Conservation (phyloP, 2,329 filamentous ascomycete species). For the Stagonosporopsis tanaceti region DNA sequence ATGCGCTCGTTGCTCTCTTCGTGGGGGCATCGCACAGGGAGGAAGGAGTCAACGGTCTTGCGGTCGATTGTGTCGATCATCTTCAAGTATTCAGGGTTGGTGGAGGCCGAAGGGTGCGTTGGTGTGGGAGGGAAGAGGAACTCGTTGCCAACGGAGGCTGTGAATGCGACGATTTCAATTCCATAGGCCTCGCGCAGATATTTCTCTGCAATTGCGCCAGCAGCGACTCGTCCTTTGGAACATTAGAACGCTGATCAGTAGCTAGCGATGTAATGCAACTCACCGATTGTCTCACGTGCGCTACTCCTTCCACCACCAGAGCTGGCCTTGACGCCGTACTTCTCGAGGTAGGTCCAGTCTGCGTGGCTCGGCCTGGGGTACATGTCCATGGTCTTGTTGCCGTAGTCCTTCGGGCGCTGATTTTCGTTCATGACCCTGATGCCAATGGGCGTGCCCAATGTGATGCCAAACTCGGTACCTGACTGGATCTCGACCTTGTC, state of each 20-base stretch:
- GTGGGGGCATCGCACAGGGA: conserved; percentile 89
- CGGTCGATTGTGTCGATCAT: conserved; percentile 77
- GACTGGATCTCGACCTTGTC: conserved; percentile 92
- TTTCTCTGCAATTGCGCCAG: conserved; percentile 92
- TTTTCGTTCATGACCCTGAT: conserved; percentile 92
- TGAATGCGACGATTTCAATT: conserved; percentile 91
- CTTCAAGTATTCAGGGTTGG: conserved; percentile 79
- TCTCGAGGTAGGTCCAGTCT: conserved; percentile 96
- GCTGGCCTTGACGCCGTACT: conserved; percentile 93
- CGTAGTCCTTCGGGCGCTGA: conserved; percentile 91
- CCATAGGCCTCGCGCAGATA: conserved; percentile 82
- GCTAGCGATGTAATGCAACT: conserved; percentile 4
- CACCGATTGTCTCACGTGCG: conserved; percentile 93
- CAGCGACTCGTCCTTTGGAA: conserved; percentile 78
- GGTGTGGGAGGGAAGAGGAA: conserved; percentile 78
- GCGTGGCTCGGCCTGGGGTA: conserved; percentile 93
- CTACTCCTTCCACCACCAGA: conserved; percentile 89
- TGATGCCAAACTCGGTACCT: conserved; percentile 88
- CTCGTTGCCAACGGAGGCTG: conserved; percentile 81
- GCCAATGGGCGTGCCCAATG: conserved; percentile 88
- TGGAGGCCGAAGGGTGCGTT: conserved; percentile 70
- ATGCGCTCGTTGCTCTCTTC: conserved; percentile 71
- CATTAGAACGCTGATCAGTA: conserved; percentile 20
- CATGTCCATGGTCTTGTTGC: conserved; percentile 84
- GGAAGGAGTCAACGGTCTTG: conserved; percentile 78